Evolutionary conservation across 139 green algal species (phyloP), one percentile per base, ranked within the genome.

Genomic region (Chlorella sp.): DNA sequence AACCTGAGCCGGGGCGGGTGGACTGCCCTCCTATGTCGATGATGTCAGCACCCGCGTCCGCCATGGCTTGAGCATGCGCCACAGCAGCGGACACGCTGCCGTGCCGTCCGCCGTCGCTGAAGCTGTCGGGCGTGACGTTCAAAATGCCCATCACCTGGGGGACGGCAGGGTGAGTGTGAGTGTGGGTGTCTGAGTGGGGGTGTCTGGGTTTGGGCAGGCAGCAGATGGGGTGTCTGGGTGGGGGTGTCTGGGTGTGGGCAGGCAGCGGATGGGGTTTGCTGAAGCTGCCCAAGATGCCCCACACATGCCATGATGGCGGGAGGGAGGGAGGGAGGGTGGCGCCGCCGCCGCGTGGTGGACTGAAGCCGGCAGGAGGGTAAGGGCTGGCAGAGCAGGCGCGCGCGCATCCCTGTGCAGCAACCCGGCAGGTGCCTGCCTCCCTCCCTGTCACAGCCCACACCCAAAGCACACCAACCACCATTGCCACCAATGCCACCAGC

Each of bases 111-210:
- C 97, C 98, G 89, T 99, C 98, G 79, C 95, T 98, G 94, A 99
- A 99, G 90, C 94, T 98, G 95, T 99, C 98, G 30, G 98, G 98
- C 0, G 98, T 99, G n/a, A 98, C 88, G 89, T 99, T 99, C 0
- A 99, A 93, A n/a, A 99, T 96, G 28, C 96, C 97, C 97, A 99
- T 99, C 19, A 99, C 92, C 48, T 87, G 69, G 32, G 12, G n/a
- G 53, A n/a, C n/a, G n/a, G 32, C 26, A 66, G 81, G 22, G 91
- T 86, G 73, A 30, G 26, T 57, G 48, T 57, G 48, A 9, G 48
- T 57, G 3, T 26, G 71, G 48, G n/a, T 24, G 42, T 21, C 76
- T 42, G 85, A 0, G n/a, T 26, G 40, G 91, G 86, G 0, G 91
- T 93, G 81, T 66, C 83, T 53, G 36, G 79, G 79, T 66, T 15